Base-by-base conservation (phyloP, 2,329 filamentous ascomycete species). In the Fusarium odoratissimum region DNA sequence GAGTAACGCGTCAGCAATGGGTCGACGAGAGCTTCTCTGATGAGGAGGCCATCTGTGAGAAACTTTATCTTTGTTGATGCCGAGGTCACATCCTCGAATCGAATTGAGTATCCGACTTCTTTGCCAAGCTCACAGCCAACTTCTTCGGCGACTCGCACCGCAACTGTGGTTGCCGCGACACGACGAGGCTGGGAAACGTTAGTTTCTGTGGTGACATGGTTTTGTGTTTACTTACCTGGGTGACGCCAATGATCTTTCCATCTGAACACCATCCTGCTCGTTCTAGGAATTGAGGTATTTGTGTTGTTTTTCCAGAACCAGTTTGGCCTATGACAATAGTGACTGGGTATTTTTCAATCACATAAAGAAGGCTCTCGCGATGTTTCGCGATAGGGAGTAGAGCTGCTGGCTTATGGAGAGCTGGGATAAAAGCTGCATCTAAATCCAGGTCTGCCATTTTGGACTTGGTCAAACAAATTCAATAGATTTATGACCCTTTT, bases 251-350 rank as follows among this genome's bases (percentile, higher is more conserved):
- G 49, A 93, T 82, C 79, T 95, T 97, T 25, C 93, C 94, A 79
- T 95, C 89, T 33, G 88, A 86, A 79, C 94, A 95, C 95, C 95
- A 98, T 82, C 95, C 95, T 77, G 92, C 93, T 76, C 93, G 87
- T 64, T 97, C 91, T 17, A 98, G 88, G 77, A 93, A 98, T 76
- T 98, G 95, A 2, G 96, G 96, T 46, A 98, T 92, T 80, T 98
- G 96, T 0, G 96, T 98, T 3, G 95, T 97, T 83, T 98, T 98
- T 45, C 95, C 95, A 30, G 93, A 97, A 8, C 96, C 96, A 3
- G 96, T 98, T 79, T 98, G 95, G 13, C 95, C 96, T 60, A 98
- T 91, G 17, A 98, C 90, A 56, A 98, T 94, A 1, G 93, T 95
- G 64, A 98, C 92, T 0, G 93, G 92, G 72, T 90, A 90, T 12